Base-by-base conservation (phyloP, 371 early-diverging fungal genomes). In the Circinella umbellata region DNA sequence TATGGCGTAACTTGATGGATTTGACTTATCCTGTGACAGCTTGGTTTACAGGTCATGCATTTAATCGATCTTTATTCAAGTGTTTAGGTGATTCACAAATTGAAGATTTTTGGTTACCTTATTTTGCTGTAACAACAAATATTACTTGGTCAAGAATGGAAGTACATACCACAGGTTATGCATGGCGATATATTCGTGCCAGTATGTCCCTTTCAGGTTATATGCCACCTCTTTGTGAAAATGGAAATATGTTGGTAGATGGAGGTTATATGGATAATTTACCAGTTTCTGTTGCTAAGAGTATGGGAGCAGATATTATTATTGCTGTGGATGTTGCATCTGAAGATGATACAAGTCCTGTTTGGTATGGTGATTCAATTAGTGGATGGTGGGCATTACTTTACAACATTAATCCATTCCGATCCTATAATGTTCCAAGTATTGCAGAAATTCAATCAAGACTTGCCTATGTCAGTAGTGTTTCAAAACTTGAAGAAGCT, bases 211-310 rank as follows among this genome's bases (percentile, higher is more conserved):
- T 99, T 13, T 92, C 97, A 3, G 99, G 99, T 5, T 95, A 89
- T 73, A 83, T 97, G 75, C 98, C 98, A 3, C 99, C 99, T 0
- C 84, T 99, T 36, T 98, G 97, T 76, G 98, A 99, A 76, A 91
- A 95, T 68, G 98, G 97, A 35, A 89, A 95, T 66, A 88, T 99
- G 91, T 84, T 99, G n/a, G 90, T 99, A 8, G 99, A 99, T 80
- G 99, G 99, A 63, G 99, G 99, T 1, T 99, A 99, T 79, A 88
- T 98, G 86, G 99, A 99, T 83, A 99, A 99, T 81, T 83, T 99
- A 70, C 99, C 99, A 0, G 99, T 96, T 0, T 95, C 95, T 57
- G 90, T 97, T 14, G 97, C 99, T 92, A 88, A 93, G 69, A 84
- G 84, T 34, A 85, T 96, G 72, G 98, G 99, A 0, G 99, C 98